Evolutionary conservation across 2,329 filamentous ascomycete genomes (phyloP).

Genomic region (Tympanopsis confertula): DNA sequence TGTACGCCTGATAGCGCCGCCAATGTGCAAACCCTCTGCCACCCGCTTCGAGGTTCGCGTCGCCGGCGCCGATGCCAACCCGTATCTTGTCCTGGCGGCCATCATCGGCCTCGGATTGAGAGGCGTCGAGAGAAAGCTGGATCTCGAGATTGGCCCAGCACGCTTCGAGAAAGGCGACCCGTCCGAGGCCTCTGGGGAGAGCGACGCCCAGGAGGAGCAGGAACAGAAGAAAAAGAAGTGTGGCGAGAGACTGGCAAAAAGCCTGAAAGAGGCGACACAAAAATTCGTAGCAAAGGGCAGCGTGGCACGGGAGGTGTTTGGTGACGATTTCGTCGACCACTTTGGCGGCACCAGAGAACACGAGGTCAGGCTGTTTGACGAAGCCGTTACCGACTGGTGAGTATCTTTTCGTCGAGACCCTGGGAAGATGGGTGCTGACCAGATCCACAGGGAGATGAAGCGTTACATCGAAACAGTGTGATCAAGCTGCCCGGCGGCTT

Average conservation of each 20-base stretch:
- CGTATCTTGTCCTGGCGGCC: constrained; percentile 56
- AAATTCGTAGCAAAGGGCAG: constrained; percentile 52
- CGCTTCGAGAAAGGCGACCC: constrained; percentile 18
- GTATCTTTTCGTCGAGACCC: constrained; percentile 10
- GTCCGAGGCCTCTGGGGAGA: too few species aligned
- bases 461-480: constrained; percentile 43
- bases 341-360: constrained; percentile 64
- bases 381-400: constrained; percentile 69
- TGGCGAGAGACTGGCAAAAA: constrained; percentile 55
- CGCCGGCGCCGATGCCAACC: constrained; percentile 61
- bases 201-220: too few species aligned
- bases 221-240: too few species aligned
- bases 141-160: constrained; percentile 49
- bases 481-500: too few species aligned
- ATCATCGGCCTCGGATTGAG: constrained; percentile 60
- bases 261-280: constrained; percentile 53
- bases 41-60: constrained; percentile 64
- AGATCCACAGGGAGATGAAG: constrained; percentile 32
- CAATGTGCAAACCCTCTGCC: constrained; percentile 53
- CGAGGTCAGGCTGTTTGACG: constrained; percentile 61
- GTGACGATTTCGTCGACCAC: constrained; percentile 64
- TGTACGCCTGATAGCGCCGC: constrained; percentile 59
- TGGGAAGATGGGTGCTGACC: neutral
- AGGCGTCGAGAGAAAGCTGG: constrained; percentile 61
- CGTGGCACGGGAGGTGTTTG: constrained; percentile 62